Evolutionary conservation across 202 grass and related monocot species (phyloP).

Genomic region (Cymbopogon flexuosus): DNA sequence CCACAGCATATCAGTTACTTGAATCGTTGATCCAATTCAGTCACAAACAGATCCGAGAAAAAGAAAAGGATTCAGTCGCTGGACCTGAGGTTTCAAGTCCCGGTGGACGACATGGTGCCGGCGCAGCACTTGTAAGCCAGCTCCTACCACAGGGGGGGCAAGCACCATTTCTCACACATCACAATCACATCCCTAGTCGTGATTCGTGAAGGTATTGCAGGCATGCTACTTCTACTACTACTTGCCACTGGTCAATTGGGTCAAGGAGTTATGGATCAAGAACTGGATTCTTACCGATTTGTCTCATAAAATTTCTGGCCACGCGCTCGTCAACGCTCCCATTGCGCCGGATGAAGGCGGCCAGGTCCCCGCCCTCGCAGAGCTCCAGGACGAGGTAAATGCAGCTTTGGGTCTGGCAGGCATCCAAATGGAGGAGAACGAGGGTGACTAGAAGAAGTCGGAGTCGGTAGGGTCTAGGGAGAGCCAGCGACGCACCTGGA

Average conservation of each 20-base stretch:
- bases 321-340: conserved; percentile 38
- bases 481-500: conserved; percentile 13
- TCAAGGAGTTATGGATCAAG: no score
- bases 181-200: background rate
- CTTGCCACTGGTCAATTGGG: background rate
- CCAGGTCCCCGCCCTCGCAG: conserved; percentile 49
- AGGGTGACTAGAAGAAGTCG: background rate
- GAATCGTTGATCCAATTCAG: background rate
- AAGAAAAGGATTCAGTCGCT: background rate
- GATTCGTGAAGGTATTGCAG: background rate
- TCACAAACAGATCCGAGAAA: no score
- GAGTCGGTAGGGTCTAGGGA: no score
- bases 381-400: conserved; percentile 54
- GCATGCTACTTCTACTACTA: background rate
- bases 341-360: conserved; percentile 32
- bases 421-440: background rate
- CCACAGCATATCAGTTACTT: background rate
- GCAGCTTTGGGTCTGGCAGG: conserved; percentile 32
- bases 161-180: conserved; percentile 8
- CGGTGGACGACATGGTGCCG: conserved; percentile 54
- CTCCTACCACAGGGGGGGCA: conserved; percentile 46
- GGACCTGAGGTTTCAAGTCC: conserved; percentile 63
- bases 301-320: conserved; percentile 46
- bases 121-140: conserved; percentile 47
- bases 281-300: conserved; percentile 41